Evolutionary conservation across 331 rosid species (phyloP), one percentile per base, ranked within the genome.

Genomic region (Dryas integrifolia): DNA sequence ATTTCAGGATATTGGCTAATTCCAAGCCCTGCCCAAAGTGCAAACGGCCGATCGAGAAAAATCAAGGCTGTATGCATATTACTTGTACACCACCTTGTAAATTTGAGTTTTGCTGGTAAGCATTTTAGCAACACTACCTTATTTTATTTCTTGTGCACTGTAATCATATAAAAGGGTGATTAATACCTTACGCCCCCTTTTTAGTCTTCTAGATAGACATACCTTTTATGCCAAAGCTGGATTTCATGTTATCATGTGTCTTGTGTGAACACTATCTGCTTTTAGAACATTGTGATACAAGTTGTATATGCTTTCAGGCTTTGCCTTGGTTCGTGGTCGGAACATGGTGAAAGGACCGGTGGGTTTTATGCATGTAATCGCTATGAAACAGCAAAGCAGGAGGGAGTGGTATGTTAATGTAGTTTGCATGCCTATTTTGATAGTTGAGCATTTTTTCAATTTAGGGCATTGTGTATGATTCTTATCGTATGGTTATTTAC

Each of bases 11-110:
- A 73, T 58, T 86, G 73, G 84, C 88, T 50, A 69, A 85, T 66
- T 86, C 92, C 10, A 90, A 88, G 58, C 86, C 90, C 16, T 88
- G 96, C 65, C 90, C 94, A 13, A 73, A 70, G 13, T 88, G 94
- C 76, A 80, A 80, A 51, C 65, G 72, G 4, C 84, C 84, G 0
- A 90, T 90, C 46, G 89, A 90, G 80, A 90, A 90, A 73, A 80
- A 78, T 49, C 72, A 69, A 21, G 90, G 92, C 12, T 86, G 88
- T 67, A 80, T 58, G 79, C 84, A 69, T 43, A 88, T 90, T 76
- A 76, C 76, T 43, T 90, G 96, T 80, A 83, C 70, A 35, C 80
- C 88, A 26, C 87, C 87, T 26, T 90, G 96, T 62, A 65, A 77
- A 67, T 78, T 74, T 67, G 78, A 78, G 26, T 90, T 90, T 78